phyloP scores from a whole-genome alignment of 1,284 basidiomycete genomes.

The Phaffia rhodozyma region DNA sequence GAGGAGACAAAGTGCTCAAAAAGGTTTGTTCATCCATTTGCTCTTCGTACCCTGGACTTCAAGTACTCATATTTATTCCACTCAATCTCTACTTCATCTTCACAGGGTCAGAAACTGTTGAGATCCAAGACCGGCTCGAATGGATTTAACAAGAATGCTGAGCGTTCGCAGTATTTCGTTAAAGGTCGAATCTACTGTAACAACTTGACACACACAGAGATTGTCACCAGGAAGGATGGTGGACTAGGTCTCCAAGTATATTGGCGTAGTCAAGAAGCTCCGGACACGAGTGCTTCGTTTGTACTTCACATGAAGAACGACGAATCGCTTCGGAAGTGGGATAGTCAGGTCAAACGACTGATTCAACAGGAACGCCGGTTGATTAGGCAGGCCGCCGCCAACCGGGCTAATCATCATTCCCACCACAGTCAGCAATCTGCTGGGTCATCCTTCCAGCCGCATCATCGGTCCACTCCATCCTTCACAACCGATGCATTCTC shows the following conservation, averaged over 20 bases:
- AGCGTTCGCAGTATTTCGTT: slow-evolving; percentile 68
- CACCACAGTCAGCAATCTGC: neutral
- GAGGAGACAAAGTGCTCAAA: slow-evolving; percentile 36
- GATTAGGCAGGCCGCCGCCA: slow-evolving; percentile 17
- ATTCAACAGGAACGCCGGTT: slow-evolving; percentile 45
- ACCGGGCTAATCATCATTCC: neutral
- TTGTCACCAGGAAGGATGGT: slow-evolving; percentile 45
- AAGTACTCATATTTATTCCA: slow-evolving; percentile 6
- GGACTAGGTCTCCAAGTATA: slow-evolving; percentile 57
- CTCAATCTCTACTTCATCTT: slow-evolving; percentile 29
- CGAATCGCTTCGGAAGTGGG: slow-evolving; percentile 88
- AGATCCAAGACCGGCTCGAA: slow-evolving; percentile 27
- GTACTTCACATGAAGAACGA: slow-evolving; percentile 84
- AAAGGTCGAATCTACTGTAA: slow-evolving; percentile 97
- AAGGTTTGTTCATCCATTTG: slow-evolving; percentile 29
- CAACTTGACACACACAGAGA: slow-evolving; percentile 70
- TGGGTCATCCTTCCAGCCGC: slow-evolving; percentile 8
- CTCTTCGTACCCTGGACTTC: neutral
- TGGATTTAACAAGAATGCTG: slow-evolving; percentile 45
- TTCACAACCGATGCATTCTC: slow-evolving; percentile 8
- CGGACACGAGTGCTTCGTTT: slow-evolving; percentile 83
- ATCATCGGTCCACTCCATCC: slow-evolving; percentile 24
- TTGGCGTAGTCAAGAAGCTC: slow-evolving; percentile 85
- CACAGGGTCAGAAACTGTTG: neutral
- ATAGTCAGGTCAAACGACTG: slow-evolving; percentile 71